Evolutionary conservation across 257 asterid species (phyloP).

Genomic region (Buddleja alternifolia): DNA sequence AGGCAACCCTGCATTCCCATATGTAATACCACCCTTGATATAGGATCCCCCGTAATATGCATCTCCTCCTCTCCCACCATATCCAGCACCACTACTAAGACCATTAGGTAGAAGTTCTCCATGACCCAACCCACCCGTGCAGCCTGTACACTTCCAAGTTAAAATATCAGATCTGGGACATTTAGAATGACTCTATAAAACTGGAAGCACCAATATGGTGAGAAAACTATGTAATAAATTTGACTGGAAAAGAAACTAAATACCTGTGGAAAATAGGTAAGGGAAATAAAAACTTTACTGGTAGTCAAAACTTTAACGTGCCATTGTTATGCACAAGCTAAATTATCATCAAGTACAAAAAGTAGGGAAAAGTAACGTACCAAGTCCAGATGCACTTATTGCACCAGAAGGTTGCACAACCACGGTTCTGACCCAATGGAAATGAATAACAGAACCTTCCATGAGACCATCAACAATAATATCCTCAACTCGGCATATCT

Average conservation of each 20-base stretch:
- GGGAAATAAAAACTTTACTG: background rate
- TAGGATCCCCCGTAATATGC: slow-evolving; percentile 67
- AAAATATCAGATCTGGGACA: slow-evolving; percentile 30
- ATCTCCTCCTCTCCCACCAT: slow-evolving; percentile 97
- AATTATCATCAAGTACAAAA: slow-evolving; percentile 17
- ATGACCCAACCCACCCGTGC: slow-evolving; percentile 79
- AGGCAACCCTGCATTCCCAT: slow-evolving; percentile 78
- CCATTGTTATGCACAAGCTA: background rate
- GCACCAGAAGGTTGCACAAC: slow-evolving; percentile 65
- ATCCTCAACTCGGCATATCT: slow-evolving; percentile 94
- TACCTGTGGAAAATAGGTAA: background rate
- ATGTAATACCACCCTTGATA: slow-evolving; percentile 67
- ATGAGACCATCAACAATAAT: slow-evolving; percentile 64
- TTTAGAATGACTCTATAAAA: slow-evolving; percentile 14
- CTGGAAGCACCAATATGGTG: slow-evolving; percentile 2
- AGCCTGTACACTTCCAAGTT: slow-evolving; percentile 59
- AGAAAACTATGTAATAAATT: background rate
- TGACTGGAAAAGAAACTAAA: slow-evolving; percentile 7
- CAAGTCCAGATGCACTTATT: slow-evolving; percentile 84
- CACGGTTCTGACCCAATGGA: slow-evolving; percentile 80
- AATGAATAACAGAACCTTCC: slow-evolving; percentile 85
- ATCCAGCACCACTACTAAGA: slow-evolving; percentile 89
- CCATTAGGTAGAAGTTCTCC: slow-evolving; percentile 73
- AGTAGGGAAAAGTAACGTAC: slow-evolving; percentile 42
- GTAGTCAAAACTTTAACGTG: background rate